Conservation (phyloP, 495 filamentous ascomycete species). For the Penicillium dipodomyicola region DNA sequence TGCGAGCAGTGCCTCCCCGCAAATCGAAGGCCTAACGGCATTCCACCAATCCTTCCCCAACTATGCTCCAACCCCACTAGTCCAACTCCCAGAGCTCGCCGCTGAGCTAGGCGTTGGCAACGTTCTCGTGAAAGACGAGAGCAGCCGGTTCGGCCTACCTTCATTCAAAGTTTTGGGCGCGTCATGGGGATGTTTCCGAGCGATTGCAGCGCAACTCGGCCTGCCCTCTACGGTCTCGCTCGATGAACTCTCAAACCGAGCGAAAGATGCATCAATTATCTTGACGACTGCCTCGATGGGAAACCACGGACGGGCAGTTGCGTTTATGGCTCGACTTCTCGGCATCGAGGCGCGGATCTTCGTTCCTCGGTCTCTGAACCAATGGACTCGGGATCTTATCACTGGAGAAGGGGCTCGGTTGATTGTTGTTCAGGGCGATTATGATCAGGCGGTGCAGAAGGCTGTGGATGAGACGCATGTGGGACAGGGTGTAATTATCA, state of each 20-base stretch:
- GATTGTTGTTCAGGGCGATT: slow-evolving; percentile 50
- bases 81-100: slow-evolving; percentile 51
- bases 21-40: slow-evolving; percentile 18
- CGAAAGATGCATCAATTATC: slow-evolving; percentile 28
- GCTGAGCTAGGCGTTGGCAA: slow-evolving; percentile 51
- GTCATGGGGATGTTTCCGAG: slow-evolving; percentile 65
- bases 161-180: slow-evolving; percentile 78
- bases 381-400: slow-evolving; percentile 52
- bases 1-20: slow-evolving; percentile 17
- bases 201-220: slow-evolving; percentile 42
- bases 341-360: slow-evolving; percentile 51
- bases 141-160: slow-evolving; percentile 58
- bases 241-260: slow-evolving; percentile 37
- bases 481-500: slow-evolving; percentile 45
- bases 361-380: slow-evolving; percentile 54
- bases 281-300: slow-evolving; percentile 63
- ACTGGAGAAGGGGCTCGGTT: slow-evolving; percentile 56
- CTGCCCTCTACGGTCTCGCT: slow-evolving; percentile 38
- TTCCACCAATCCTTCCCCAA: slow-evolving; percentile 55
- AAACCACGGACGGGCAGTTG: slow-evolving; percentile 70
- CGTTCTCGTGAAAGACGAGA: slow-evolving; percentile 61
- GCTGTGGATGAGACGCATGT: slow-evolving; percentile 37
- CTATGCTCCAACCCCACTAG: slow-evolving; percentile 50
- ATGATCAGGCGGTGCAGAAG: slow-evolving; percentile 56
- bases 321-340: slow-evolving; percentile 59